Evolutionary conservation across 2,329 filamentous ascomycete species (phyloP).

Genomic region (Metarhizium anisopliae): DNA sequence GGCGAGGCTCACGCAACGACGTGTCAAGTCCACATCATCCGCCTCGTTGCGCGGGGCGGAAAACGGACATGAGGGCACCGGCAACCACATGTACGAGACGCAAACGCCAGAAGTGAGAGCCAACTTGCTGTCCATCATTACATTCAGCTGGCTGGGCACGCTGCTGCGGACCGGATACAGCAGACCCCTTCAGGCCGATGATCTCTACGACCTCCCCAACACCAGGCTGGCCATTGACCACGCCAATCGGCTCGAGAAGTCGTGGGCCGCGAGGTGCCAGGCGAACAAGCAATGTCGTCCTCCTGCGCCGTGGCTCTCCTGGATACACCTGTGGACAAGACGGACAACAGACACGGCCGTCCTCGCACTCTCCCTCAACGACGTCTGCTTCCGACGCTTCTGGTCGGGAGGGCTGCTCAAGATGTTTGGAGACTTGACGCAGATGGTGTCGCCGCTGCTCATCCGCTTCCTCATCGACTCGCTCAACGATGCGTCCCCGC

Average conservation of each 20-base stretch:
- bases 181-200: slow-evolving; percentile 13
- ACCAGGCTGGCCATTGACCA: slow-evolving; percentile 9
- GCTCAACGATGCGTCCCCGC: slow-evolving; percentile 12
- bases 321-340: slow-evolving; percentile 17
- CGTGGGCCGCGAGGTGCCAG: slow-evolving; percentile 12
- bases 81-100: not conserved
- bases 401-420: slow-evolving; percentile 20
- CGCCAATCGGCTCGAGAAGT: slow-evolving; percentile 13
- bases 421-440: slow-evolving; percentile 15
- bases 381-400: slow-evolving; percentile 21
- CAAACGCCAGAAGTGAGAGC: slow-evolving; percentile 12
- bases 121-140: slow-evolving; percentile 12
- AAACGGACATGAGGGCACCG: no score
- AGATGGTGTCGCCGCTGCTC: slow-evolving; percentile 16
- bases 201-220: slow-evolving; percentile 8
- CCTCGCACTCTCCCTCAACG: slow-evolving; percentile 18
- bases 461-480: slow-evolving; percentile 15
- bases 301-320: not conserved
- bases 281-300: slow-evolving; percentile 6
- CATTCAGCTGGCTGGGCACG: slow-evolving; percentile 15
- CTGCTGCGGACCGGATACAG: slow-evolving; percentile 11
- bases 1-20: not conserved
- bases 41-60: no score
- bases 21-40: not conserved
- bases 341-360: slow-evolving; percentile 16